Percentiles rank a stretch among this genome's conserved stretches.
These are phyloP conservation scores for Fusarium pininemorale DNA, from an alignment of 2,329 filamentous ascomycete genomes.

Conservation along the genomic window DNA sequence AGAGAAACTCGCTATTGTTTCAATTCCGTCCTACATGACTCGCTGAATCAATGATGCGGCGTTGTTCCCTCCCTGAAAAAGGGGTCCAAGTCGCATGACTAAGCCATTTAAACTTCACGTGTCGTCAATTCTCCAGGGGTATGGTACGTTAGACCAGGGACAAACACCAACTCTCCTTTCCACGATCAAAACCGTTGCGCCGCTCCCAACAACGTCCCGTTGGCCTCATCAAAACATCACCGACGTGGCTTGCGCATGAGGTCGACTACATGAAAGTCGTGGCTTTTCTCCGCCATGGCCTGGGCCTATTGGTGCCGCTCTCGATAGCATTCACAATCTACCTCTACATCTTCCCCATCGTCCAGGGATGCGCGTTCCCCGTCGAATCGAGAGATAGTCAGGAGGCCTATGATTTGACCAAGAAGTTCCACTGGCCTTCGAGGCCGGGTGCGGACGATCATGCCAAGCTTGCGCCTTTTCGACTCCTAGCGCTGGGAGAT, in stretches of 20 bases:
- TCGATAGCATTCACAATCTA: conserved; percentile 77
- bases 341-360: conserved; percentile 87
- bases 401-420: conserved; percentile 49
- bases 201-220: conserved; percentile 12
- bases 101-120: conserved; percentile 33
- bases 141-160: neutral
- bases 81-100: conserved; percentile 25
- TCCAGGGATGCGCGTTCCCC: conserved; percentile 84
- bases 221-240: neutral
- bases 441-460: conserved; percentile 32
- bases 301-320: conserved; percentile 66
- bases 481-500: conserved; percentile 87
- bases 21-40: neutral
- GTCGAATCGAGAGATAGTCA: conserved; percentile 51
- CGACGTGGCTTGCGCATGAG: conserved; percentile 46
- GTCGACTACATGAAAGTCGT: conserved; percentile 62
- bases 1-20: neutral
- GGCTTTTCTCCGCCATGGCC: conserved; percentile 64
- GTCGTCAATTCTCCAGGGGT: conserved; percentile 20
- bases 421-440: conserved; percentile 55
- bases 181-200: conserved; percentile 10
- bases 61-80: conserved; percentile 13
- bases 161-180: conserved; percentile 19
- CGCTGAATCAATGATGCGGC: neutral
- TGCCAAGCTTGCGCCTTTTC: conserved; percentile 72